Base-by-base conservation (phyloP, 768 basidiomycete genomes). In the Phlebiopsis flavidoalba region DNA sequence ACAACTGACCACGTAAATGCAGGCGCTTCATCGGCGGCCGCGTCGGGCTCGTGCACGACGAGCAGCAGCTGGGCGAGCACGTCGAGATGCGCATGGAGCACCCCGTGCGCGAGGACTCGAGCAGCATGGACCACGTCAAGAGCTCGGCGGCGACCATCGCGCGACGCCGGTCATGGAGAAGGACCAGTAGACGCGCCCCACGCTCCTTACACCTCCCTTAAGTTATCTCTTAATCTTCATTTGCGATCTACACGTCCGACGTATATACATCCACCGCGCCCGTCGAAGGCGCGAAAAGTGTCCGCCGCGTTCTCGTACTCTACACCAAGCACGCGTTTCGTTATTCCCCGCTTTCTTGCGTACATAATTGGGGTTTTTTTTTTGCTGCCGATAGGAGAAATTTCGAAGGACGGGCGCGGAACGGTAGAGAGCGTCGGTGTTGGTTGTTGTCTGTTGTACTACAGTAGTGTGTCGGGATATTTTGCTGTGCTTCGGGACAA, bases 1-100 rank as follows among this genome's bases (percentile, higher is more conserved):
- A 31, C 6, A 31, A 31, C 26, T 31, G 6, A 31, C 26, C 26
- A 31, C 2, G 40, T 8, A 8, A 2, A 12, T 17, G 10, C 40
- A 43, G 40, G 40, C 60, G 60, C 50, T 55, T 31, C 26, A 43
- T 60, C 51, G 60, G 43, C 17, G 48, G 53, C 53, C 60, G 53
- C 48, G 24, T 26, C 11, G 53, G 60, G 5, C 45, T 60, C 21
- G 22, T 26, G 54, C 54, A 36, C 54, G 54, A 48, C 53, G 4
- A 55, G 22, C 35, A 43, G 52, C 40, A 5, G 24, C 24, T 1
- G 24, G 24, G 48, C 40, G 15, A 22, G 26, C 14, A 21, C 21
- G 35, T 60, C 51, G 53, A 53, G 52, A 53, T 53, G 59, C 21
- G 53, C 36, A 14, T 54, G 19, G 50, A 60, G 60, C 58, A 12